These are phyloP conservation scores for Solanum neorickii DNA, from an alignment of 257 asterid species.

Conservation along the genomic window DNA sequence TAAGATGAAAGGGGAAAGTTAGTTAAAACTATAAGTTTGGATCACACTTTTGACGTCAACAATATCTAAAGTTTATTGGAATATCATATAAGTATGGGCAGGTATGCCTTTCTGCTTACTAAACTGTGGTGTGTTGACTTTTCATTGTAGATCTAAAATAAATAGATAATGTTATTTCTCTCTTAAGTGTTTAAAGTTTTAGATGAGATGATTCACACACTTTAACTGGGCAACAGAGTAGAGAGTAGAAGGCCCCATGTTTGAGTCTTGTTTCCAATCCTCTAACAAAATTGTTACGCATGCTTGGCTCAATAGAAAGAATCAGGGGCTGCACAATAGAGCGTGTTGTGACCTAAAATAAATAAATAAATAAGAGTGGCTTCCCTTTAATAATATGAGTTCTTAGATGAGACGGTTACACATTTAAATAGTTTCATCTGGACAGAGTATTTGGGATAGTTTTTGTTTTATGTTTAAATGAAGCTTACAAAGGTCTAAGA, in stretches of 20 bases:
- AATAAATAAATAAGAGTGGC: neutral
- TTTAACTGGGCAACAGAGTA: neutral
- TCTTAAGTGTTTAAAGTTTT: neutral
- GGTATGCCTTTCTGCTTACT: neutral
- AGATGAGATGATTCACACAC: neutral
- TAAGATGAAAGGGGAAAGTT: neutral
- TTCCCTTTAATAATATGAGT: neutral
- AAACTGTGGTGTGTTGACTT: neutral
- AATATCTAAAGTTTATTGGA: neutral
- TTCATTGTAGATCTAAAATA: neutral
- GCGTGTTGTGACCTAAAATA: neutral
- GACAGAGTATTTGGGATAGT: neutral
- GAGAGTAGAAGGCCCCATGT: neutral
- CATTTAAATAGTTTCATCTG: neutral
- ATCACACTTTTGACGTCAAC: neutral
- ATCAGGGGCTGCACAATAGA: neutral
- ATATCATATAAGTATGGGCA: neutral
- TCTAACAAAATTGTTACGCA: neutral
- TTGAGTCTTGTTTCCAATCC: neutral
- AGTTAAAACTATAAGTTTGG: neutral
- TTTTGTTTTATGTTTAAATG: neutral
- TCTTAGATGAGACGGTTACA: neutral
- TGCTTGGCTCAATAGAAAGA: neutral
- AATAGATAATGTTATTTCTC: neutral
- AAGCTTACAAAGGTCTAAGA: neutral